A percentile compares a stretch with the other conserved stretches of the same genome.
Evolutionary conservation across 2,329 filamentous ascomycete species (phyloP).

Genomic region (Exophiala viscosa): DNA sequence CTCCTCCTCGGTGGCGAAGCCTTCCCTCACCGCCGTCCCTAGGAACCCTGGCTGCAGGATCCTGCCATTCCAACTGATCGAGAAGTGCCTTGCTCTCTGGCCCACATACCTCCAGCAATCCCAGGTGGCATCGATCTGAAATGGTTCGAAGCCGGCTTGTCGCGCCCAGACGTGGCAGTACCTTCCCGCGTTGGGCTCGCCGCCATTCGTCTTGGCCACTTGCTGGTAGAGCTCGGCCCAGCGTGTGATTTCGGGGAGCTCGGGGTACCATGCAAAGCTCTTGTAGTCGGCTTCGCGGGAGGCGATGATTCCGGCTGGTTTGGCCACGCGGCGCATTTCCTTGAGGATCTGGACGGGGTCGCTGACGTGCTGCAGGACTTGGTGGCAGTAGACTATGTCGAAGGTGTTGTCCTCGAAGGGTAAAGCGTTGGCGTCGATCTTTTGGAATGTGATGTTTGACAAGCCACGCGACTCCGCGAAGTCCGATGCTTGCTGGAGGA

Average conservation of each 20-base stretch:
- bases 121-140: slow-evolving; percentile 24
- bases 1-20: slow-evolving; percentile 25
- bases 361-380: slow-evolving; percentile 56
- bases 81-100: slow-evolving; percentile 20
- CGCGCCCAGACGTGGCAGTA: slow-evolving; percentile 29
- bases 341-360: slow-evolving; percentile 49
- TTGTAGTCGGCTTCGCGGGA: slow-evolving; percentile 38
- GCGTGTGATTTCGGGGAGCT: slow-evolving; percentile 26
- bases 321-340: slow-evolving; percentile 55
- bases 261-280: slow-evolving; percentile 32
- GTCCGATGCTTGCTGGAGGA: slow-evolving; percentile 34
- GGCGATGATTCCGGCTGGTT: slow-evolving; percentile 52
- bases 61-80: slow-evolving; percentile 24
- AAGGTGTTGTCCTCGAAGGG: slow-evolving; percentile 48
- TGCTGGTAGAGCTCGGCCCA: slow-evolving; percentile 31
- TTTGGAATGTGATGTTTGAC: slow-evolving; percentile 35
- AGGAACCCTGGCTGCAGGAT: slow-evolving; percentile 25
- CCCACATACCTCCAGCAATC: slow-evolving; percentile 24
- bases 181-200: slow-evolving; percentile 32
- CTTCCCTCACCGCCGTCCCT: slow-evolving; percentile 23
- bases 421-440: slow-evolving; percentile 42
- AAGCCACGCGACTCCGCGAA: slow-evolving; percentile 32
- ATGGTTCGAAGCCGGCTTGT: slow-evolving; percentile 27
- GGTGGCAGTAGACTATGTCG: slow-evolving; percentile 59
- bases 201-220: slow-evolving; percentile 32